Base-by-base conservation (phyloP, 805 yeast genomes). In the Yueomyces sinensis region DNA sequence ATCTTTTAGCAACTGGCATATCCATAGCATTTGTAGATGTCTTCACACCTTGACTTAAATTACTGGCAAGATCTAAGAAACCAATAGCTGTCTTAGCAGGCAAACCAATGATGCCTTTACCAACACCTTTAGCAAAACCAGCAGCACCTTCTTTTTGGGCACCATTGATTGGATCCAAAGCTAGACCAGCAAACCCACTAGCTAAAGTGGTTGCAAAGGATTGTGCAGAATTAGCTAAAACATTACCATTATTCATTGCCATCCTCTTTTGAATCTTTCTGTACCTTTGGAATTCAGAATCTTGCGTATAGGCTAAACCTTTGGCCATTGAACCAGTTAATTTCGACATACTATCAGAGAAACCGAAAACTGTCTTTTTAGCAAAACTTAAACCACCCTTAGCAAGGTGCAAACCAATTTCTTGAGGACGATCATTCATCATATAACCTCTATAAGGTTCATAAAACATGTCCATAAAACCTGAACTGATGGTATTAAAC, bases 81-180 rank as follows among this genome's bases (percentile, higher is more conserved):
- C 99, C 99, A 45, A 89, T 86, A 0, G 95, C 95, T 0, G 97
- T 83, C 62, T 91, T 91, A 0, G 98, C 87, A 0, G 99, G 98
- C 22, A 93, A 60, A 0, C 98, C 98, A 37, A 91, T 73, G n/a
- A 93, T 50, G 11, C 98, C 99, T 48, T 78, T 82, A 4, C 98
- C 98, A 3, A 91, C 51, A 1, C 99, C 99, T 51, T 77, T 83
- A 60, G 91, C 74, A 54, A 91, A 89, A 0, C 98, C 99, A 3
- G 76, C 63, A 0, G 97, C 75, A 4, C 99, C 99, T 27, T 78
- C 94, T 35, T 72, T 66, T n/a, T 70, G 66, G 0, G 94, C 94
- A 6, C 97, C 98, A 46, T 80, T 79, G 38, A 82, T 68, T 2
- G 99, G 98, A 6, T 89, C 91, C 22, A 75, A 62, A 0, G 97